Conservation (phyloP, 2,329 filamentous ascomycete genomes). For the Neopestalotiopsis sp. region DNA sequence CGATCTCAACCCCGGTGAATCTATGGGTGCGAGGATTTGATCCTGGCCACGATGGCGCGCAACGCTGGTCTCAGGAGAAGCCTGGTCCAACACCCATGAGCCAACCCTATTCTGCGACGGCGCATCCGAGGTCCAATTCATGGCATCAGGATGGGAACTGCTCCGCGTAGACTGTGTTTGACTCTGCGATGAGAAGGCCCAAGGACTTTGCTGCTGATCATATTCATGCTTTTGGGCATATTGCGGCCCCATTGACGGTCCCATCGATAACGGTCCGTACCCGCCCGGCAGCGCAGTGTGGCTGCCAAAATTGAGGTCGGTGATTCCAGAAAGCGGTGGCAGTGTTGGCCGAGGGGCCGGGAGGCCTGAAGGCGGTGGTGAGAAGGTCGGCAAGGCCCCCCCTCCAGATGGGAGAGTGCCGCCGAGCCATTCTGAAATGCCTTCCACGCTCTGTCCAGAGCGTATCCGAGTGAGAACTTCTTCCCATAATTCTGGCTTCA, state of each 20-base stretch:
- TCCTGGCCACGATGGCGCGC: constrained; percentile 48
- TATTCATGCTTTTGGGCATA: constrained; percentile 42
- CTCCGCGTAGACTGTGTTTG: constrained; percentile 53
- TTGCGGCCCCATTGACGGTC: constrained; percentile 40
- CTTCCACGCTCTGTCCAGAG: constrained; percentile 58
- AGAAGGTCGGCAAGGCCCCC: constrained; percentile 31
- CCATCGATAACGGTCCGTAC: constrained; percentile 38
- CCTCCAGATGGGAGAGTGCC: constrained; percentile 37
- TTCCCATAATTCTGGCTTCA: constrained; percentile 56
- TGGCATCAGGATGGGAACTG: constrained; percentile 51
- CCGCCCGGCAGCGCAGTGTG: constrained; percentile 20
- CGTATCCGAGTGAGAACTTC: constrained; percentile 60
- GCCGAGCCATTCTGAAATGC: constrained; percentile 61
- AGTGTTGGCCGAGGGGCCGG: constrained; percentile 33
- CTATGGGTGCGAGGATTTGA: constrained; percentile 54
- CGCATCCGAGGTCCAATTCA: constrained; percentile 52
- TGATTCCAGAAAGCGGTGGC: constrained; percentile 30
- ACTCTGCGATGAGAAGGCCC: constrained; percentile 54
- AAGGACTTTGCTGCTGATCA: constrained; percentile 50
- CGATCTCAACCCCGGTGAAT: constrained; percentile 48
- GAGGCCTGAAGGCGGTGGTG: background rate
- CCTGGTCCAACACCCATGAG: constrained; percentile 54
- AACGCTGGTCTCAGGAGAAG: constrained; percentile 32
- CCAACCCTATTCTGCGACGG: constrained; percentile 53
- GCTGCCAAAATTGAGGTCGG: constrained; percentile 27